A percentile compares a stretch with the other conserved stretches of the same genome.
phyloP scores from a whole-genome alignment of 257 asterid genomes.

The Solanum raphanifolium region DNA sequence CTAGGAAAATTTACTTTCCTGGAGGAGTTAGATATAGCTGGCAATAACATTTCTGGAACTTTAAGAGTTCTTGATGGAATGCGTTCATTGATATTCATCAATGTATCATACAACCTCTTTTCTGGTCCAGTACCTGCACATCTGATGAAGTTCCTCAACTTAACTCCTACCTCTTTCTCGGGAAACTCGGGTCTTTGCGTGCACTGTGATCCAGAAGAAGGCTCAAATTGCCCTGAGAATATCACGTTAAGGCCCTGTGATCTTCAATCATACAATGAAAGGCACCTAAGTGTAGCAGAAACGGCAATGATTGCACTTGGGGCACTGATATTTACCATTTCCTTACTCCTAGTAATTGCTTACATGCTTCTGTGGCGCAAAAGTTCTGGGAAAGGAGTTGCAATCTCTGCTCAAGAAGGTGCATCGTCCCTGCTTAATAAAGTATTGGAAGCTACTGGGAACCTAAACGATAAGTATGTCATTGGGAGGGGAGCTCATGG shows the following conservation, averaged over 20 bases:
- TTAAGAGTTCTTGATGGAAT: slow-evolving; percentile 33
- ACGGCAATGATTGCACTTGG: slow-evolving; percentile 35
- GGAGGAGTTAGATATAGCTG: slow-evolving; percentile 55
- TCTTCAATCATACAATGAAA: slow-evolving; percentile 10
- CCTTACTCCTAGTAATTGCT: slow-evolving; percentile 23
- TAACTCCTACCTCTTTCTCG: slow-evolving; percentile 47
- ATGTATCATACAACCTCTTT: slow-evolving; percentile 51
- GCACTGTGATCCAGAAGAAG: slow-evolving; percentile 21
- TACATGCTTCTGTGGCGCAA: slow-evolving; percentile 19
- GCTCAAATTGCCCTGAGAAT: slow-evolving; percentile 21
- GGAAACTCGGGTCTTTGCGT: slow-evolving; percentile 51
- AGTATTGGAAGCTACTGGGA: slow-evolving; percentile 60
- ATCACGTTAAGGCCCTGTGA: slow-evolving; percentile 27
- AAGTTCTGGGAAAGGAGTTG: slow-evolving; percentile 3
- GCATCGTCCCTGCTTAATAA: slow-evolving; percentile 55
- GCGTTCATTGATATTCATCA: slow-evolving; percentile 36
- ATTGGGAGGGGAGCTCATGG: slow-evolving; percentile 87
- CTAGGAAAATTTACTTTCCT: slow-evolving; percentile 48
- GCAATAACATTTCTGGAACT: slow-evolving; percentile 52
- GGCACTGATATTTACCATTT: slow-evolving; percentile 18
- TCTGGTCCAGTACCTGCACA: slow-evolving; percentile 45
- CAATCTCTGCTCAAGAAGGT: slow-evolving; percentile 43
- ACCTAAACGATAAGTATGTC: slow-evolving; percentile 40
- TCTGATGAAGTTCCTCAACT: slow-evolving; percentile 22
- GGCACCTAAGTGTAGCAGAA: slow-evolving; percentile 14